phyloP scores from a whole-genome alignment of 2,329 filamentous ascomycete species.

The Monosporascus sp. region DNA sequence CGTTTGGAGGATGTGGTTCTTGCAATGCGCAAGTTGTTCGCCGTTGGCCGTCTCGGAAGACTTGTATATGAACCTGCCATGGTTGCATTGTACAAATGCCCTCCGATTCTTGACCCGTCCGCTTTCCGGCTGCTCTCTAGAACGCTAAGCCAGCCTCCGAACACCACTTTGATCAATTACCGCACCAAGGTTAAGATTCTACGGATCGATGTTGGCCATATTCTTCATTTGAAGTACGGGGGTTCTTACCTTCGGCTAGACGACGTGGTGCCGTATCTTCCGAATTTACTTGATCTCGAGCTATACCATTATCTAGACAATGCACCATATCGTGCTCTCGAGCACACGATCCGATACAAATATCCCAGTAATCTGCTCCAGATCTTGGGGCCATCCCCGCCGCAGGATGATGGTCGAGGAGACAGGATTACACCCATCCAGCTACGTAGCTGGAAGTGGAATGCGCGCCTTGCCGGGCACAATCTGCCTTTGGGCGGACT shows the following conservation, averaged over 20 bases:
- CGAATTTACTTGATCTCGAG: slow-evolving; percentile 63
- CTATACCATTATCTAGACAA: slow-evolving; percentile 67
- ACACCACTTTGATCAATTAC: slow-evolving; percentile 55
- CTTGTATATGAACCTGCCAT: slow-evolving; percentile 68
- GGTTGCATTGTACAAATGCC: slow-evolving; percentile 64
- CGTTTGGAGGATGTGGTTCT: slow-evolving; percentile 37
- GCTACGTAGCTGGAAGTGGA: slow-evolving; percentile 59
- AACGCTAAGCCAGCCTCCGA: slow-evolving; percentile 31
- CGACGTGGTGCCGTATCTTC: slow-evolving; percentile 57
- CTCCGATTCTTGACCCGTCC: slow-evolving; percentile 49
- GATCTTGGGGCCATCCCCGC: slow-evolving; percentile 47
- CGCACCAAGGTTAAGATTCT: slow-evolving; percentile 65
- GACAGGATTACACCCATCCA: slow-evolving; percentile 28
- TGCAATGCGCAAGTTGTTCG: slow-evolving; percentile 46
- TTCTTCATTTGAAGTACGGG: slow-evolving; percentile 17
- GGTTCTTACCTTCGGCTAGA: slow-evolving; percentile 42
- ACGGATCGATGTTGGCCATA: slow-evolving; percentile 58
- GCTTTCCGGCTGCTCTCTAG: slow-evolving; percentile 50
- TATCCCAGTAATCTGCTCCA: slow-evolving; percentile 62
- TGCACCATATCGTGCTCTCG: slow-evolving; percentile 58
- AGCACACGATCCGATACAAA: slow-evolving; percentile 58
- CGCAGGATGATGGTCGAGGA: slow-evolving; percentile 37
- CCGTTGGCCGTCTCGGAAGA: slow-evolving; percentile 57
- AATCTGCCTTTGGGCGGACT: slow-evolving; percentile 45
- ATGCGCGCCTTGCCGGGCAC: slow-evolving; percentile 45